Evolutionary conservation across 495 filamentous ascomycete species (phyloP).

Genomic region (Lentithecium fluviatile): DNA sequence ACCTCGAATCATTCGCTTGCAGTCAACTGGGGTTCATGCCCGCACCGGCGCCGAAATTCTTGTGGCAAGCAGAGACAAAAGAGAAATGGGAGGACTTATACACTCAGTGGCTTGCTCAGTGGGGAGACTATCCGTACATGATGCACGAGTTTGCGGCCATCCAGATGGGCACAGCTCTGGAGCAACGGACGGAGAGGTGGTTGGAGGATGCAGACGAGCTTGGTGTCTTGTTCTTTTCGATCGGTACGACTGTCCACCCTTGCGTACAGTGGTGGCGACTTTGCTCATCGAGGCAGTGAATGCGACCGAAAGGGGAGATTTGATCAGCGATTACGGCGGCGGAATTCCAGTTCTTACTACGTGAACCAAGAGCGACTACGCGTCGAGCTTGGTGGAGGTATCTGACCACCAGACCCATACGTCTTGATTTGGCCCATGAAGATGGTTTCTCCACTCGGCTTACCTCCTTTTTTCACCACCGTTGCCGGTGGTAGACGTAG

Average conservation of each 20-base stretch:
- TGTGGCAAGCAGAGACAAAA: slow-evolving; percentile 45
- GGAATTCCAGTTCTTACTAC: slow-evolving; percentile 10
- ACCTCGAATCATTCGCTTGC: slow-evolving; percentile 42
- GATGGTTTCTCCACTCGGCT: too few species aligned
- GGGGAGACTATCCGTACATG: slow-evolving; percentile 42
- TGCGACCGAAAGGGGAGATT: slow-evolving; percentile 15
- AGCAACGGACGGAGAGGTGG: slow-evolving; percentile 42
- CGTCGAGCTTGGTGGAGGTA: neutral
- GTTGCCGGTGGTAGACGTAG: too few species aligned
- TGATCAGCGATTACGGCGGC: slow-evolving; percentile 3
- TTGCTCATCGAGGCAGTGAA: slow-evolving; percentile 9
- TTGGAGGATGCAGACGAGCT: slow-evolving; percentile 47
- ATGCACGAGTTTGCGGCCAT: slow-evolving; percentile 45
- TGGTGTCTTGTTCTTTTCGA: slow-evolving; percentile 43
- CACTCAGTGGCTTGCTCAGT: slow-evolving; percentile 43
- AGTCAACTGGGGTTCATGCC: slow-evolving; percentile 45
- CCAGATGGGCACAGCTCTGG: slow-evolving; percentile 24
- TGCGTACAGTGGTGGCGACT: slow-evolving; percentile 27
- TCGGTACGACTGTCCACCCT: slow-evolving; percentile 38
- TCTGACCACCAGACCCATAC: too few species aligned
- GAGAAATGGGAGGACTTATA: slow-evolving; percentile 44
- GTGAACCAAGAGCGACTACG: neutral
- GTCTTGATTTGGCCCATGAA: too few species aligned
- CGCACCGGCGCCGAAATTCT: slow-evolving; percentile 43
- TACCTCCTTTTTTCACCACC: too few species aligned